A percentile compares a stretch with the other conserved stretches of the same genome.
phyloP scores from a whole-genome alignment of 192 early-diverging fungal genomes.

The Rhizoclosmatium sp. region DNA sequence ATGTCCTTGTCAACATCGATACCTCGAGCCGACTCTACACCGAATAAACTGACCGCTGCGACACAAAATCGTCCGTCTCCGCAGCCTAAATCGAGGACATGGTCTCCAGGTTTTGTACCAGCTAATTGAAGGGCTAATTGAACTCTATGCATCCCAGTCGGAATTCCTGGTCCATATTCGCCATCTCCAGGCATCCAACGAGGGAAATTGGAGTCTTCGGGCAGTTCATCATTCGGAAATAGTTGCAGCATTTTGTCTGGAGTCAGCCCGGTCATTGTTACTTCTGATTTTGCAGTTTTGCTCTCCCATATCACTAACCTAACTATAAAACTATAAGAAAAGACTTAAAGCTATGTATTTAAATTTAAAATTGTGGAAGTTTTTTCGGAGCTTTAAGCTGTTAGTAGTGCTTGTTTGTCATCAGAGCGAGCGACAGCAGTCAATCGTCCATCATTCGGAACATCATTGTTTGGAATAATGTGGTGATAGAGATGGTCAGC shows the following conservation, averaged over 20 bases:
- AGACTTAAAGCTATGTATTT: no score
- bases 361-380: no score
- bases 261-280: no score
- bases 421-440: no score
- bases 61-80: conserved; percentile 67
- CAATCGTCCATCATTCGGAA: no score
- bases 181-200: conserved; percentile 64
- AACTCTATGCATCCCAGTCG: conserved; percentile 63
- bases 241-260: no score
- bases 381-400: no score
- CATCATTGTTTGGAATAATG: not conserved
- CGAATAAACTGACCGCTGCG: conserved; percentile 54
- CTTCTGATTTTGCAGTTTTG: no score
- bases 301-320: no score
- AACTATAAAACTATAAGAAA: no score
- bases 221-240: conserved; percentile 6
- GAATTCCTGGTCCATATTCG: conserved; percentile 61
- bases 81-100: conserved; percentile 64
- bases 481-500: not conserved
- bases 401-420: no score
- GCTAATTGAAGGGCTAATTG: conserved; percentile 59
- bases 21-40: conserved; percentile 52
- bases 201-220: conserved; percentile 52
- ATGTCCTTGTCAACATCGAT: conserved; percentile 54
- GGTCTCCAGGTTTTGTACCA: conserved; percentile 44